Evolutionary conservation across 768 basidiomycete species (phyloP).

Genomic region (Lactarius hengduanensis): DNA sequence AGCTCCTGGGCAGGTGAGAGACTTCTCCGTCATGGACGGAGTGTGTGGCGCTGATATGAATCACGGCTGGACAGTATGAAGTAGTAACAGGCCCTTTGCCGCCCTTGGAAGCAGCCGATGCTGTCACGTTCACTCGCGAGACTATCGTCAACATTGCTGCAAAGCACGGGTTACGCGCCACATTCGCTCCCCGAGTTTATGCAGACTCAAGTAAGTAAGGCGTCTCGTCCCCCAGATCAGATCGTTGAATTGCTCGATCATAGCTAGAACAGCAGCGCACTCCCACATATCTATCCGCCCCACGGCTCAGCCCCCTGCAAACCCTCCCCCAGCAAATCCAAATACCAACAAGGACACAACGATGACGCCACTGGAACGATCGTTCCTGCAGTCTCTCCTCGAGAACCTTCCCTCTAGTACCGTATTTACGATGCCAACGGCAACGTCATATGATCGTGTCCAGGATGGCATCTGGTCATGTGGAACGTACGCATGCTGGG

Average conservation of each 20-base stretch:
- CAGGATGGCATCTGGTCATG: conserved; percentile 67
- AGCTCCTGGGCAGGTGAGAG: conserved; percentile 61
- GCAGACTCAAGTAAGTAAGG: conserved; percentile 38
- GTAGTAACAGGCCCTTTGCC: conserved; percentile 64
- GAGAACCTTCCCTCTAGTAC: conserved; percentile 54
- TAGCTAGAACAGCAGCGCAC: conserved; percentile 58
- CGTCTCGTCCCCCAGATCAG: background rate
- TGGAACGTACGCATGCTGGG: conserved; percentile 69
- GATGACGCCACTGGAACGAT: conserved; percentile 47
- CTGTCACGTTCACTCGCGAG: conserved; percentile 64
- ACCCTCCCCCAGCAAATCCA: conserved; percentile 17
- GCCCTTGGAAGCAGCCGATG: conserved; percentile 66
- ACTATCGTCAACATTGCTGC: conserved; percentile 62
- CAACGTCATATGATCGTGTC: conserved; percentile 63
- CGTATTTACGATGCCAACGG: conserved; percentile 57
- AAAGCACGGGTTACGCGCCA: conserved; percentile 63
- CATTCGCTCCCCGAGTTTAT: conserved; percentile 59
- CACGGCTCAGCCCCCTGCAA: conserved; percentile 25
- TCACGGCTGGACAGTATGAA: conserved; percentile 48
- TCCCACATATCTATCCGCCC: conserved; percentile 64
- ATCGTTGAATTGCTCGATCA: background rate
- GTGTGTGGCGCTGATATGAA: background rate
- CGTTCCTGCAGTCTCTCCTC: conserved; percentile 64
- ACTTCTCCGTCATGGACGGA: background rate
- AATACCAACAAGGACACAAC: conserved; percentile 30